Conservation (phyloP, 1,284 basidiomycete species). For the Moniliella sp. region DNA sequence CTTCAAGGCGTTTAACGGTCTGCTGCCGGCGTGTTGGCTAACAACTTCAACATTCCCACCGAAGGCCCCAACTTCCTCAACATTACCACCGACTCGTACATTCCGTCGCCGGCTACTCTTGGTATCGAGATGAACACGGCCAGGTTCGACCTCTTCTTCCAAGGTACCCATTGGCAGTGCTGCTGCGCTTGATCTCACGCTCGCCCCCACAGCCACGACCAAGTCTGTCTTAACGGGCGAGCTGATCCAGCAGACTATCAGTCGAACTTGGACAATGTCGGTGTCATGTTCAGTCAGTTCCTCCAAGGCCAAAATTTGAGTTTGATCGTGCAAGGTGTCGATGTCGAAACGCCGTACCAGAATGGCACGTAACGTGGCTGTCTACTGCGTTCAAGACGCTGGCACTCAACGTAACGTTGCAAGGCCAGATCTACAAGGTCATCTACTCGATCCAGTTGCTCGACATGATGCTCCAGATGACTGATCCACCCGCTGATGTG, state of each 20-base stretch:
- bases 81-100: constrained; percentile 47
- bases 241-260: constrained; percentile 41
- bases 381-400: constrained; percentile 50
- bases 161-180: constrained; percentile 36
- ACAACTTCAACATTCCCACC: constrained; percentile 43
- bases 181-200: constrained; percentile 37
- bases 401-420: constrained; percentile 44
- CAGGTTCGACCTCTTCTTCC: constrained; percentile 43
- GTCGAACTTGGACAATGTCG: constrained; percentile 42
- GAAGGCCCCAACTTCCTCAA: constrained; percentile 49
- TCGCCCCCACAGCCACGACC: constrained; percentile 41
- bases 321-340: constrained; percentile 44
- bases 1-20: constrained; percentile 50
- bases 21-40: constrained; percentile 45
- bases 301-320: constrained; percentile 48
- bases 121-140: constrained; percentile 53
- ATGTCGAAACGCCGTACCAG: constrained; percentile 39
- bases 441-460: constrained; percentile 48
- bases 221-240: constrained; percentile 44
- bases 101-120: constrained; percentile 49
- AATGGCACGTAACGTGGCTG: constrained; percentile 46
- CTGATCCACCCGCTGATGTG: constrained; percentile 28
- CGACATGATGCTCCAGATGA: constrained; percentile 44
- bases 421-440: constrained; percentile 47
- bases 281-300: constrained; percentile 48